Percentiles rank a stretch among this genome's conserved stretches.
phyloP scores from a whole-genome alignment of 2,329 filamentous ascomycete species.

The Ophiostoma ips region DNA sequence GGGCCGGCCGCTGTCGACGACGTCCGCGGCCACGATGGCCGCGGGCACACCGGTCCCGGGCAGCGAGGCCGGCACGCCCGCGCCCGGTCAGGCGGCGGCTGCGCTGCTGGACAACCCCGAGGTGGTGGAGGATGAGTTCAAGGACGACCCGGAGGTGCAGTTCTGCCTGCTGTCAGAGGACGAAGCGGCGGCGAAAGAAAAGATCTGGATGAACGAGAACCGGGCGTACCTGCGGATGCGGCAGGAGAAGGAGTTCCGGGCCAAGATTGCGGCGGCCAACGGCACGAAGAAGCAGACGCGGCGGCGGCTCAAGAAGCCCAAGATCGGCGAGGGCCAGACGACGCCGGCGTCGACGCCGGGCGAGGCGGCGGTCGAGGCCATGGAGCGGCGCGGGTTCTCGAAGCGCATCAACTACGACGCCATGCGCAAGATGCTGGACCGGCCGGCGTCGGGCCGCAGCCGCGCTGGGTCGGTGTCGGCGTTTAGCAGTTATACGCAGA shows the following conservation, averaged over 20 bases:
- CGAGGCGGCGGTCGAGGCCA: conserved; percentile 54
- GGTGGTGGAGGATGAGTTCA: conserved; percentile 71
- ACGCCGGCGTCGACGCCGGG: conserved; percentile 53
- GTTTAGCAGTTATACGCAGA: conserved; percentile 28
- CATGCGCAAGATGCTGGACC: conserved; percentile 43
- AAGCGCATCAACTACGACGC: conserved; percentile 64
- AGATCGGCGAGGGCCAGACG: conserved; percentile 52
- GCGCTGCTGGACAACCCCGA: conserved; percentile 48
- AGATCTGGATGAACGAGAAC: conserved; percentile 89
- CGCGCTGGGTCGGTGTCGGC: conserved; percentile 32
- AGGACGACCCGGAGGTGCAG: conserved; percentile 73
- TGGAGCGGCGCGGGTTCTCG: conserved; percentile 55
- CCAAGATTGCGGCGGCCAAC: conserved; percentile 37
- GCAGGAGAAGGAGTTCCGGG: conserved; percentile 68
- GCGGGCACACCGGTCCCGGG: background rate
- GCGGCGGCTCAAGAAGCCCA: conserved; percentile 38
- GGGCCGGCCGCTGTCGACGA: background rate
- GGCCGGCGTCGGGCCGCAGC: conserved; percentile 21
- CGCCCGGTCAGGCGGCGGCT: conserved; percentile 16
- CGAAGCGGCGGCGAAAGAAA: conserved; percentile 73
- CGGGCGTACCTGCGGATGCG: conserved; percentile 82
- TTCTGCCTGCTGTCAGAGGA: conserved; percentile 61
- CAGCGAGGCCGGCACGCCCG: conserved; percentile 1
- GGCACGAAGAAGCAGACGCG: conserved; percentile 17
- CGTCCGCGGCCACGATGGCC: background rate